phyloP scores from a whole-genome alignment of 2,329 filamentous ascomycete genomes.

The Aspergillus novofumigatus region DNA sequence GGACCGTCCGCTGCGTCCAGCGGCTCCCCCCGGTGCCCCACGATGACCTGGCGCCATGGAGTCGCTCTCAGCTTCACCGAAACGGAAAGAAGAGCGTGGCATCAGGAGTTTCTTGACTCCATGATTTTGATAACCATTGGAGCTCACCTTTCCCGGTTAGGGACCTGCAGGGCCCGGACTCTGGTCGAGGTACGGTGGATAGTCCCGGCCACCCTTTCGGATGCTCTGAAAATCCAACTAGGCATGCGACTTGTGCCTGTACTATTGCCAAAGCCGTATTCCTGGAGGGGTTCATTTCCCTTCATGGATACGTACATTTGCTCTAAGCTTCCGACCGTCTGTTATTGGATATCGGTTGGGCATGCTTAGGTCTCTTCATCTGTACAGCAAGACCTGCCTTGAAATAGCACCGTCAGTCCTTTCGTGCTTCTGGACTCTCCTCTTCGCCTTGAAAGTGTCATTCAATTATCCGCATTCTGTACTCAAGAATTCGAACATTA shows the following conservation, averaged over 20 bases:
- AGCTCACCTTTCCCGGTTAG: conserved; percentile 6
- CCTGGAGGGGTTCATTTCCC: conserved; percentile 8
- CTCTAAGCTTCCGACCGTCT: conserved; percentile 7
- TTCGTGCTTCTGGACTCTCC: background rate
- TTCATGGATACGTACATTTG: conserved; percentile 7
- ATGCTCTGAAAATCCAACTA: conserved; percentile 2
- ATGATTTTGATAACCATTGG: background rate
- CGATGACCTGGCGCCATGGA: conserved; percentile 21
- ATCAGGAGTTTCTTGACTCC: conserved; percentile 10
- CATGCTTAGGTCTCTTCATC: conserved; percentile 7
- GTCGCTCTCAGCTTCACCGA: conserved; percentile 17
- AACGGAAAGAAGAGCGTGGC: conserved; percentile 8
- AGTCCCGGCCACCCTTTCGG: conserved; percentile 7
- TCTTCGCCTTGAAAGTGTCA: conserved; percentile 1
- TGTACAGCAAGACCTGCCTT: background rate
- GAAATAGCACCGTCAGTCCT: background rate
- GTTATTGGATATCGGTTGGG: conserved; percentile 17
- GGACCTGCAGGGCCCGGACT: conserved; percentile 8
- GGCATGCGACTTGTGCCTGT: conserved; percentile 15
- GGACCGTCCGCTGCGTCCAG: conserved; percentile 9
- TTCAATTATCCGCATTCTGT: background rate
- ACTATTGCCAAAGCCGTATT: conserved; percentile 11
- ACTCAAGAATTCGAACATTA: conserved; percentile 6
- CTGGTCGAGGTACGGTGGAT: conserved; percentile 7
- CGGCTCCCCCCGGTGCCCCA: conserved; percentile 21